Base-by-base conservation (phyloP, 83 land plant genomes). In the Larix sibirica region DNA sequence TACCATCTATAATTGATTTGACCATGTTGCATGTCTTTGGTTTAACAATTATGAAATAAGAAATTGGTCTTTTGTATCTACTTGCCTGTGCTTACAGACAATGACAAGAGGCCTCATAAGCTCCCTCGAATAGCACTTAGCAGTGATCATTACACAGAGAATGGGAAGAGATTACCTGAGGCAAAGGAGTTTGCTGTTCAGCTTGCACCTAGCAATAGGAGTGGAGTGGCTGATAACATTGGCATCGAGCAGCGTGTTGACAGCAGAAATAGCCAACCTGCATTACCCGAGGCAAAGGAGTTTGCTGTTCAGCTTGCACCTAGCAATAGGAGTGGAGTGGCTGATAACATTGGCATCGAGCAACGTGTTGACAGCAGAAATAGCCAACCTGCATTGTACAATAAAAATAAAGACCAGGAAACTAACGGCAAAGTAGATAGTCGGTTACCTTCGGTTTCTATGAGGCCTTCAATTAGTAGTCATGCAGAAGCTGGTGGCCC, bases 11-110 rank as follows among this genome's bases (percentile, higher is more conserved):
- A 73, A 66, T n/a, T 42, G 42, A 17, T 33, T 69, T 73, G 77
- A 42, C 77, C 77, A 73, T 8, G 54, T 73, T 73, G 23, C 50
- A 73, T 73, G 77, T 73, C 77, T 73, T 13, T 73, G 24, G 56
- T 73, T 73, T 73, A 73, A 73, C 56, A 73, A 42, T 73, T 73
- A 73, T 40, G 77, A 73, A 38, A 73, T 73, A 73, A 73, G 77
- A 38, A 73, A 73, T 73, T 42, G 56, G 77, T 54, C 77, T 73
- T 77, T 77, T n/a, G 62, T 47, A 56, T 77, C 80, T 24, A 12
- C 62, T 59, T 77, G 80, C 62, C 63, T 77, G 62, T 77, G 80
- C 62, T 77, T 77, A 77, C 80, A 77, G 80, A 77, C 62, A 77
- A 77, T 58, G 60, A 77, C 40, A 77, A 77, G n/a, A 77, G 80